Evolutionary conservation across 768 basidiomycete species (phyloP).

Genomic region (Russula lepida): DNA sequence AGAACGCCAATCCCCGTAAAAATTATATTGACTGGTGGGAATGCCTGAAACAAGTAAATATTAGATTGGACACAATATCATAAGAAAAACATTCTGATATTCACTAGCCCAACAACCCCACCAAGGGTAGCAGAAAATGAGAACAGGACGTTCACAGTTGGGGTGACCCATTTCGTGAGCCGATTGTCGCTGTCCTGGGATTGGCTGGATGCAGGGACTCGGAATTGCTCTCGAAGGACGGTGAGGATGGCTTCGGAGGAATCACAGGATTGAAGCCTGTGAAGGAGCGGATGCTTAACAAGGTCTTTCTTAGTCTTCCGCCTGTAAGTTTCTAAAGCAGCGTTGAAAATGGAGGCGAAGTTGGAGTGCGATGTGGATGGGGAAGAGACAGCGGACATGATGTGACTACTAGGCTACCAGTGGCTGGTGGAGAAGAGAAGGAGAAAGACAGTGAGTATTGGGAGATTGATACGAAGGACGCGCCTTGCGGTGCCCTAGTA

Average conservation of each 20-base stretch:
- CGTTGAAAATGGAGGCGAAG: background rate
- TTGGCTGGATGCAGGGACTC: background rate
- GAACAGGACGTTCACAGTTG: background rate
- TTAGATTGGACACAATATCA: background rate
- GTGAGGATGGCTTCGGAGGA: background rate
- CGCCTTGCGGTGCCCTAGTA: too few relatives aligned
- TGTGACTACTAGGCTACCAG: too few relatives aligned
- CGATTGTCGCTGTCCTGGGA: background rate
- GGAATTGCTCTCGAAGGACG: background rate
- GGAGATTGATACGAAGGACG: too few relatives aligned
- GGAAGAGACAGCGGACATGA: background rate
- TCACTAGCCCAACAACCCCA: background rate
- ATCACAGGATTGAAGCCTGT: background rate
- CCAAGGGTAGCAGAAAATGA: background rate
- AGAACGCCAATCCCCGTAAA: background rate
- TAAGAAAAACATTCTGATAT: background rate
- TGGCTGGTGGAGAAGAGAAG: background rate
- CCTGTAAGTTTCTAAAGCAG: background rate
- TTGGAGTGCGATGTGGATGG: background rate
- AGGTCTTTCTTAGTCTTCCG: background rate
- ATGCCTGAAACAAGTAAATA: background rate
- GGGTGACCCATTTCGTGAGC: background rate
- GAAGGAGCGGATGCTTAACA: background rate
- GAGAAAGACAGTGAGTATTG: too few relatives aligned
- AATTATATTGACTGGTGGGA: background rate